phyloP scores from a whole-genome alignment of 495 filamentous ascomycete species.

The Lasiosphaeria ovina region DNA sequence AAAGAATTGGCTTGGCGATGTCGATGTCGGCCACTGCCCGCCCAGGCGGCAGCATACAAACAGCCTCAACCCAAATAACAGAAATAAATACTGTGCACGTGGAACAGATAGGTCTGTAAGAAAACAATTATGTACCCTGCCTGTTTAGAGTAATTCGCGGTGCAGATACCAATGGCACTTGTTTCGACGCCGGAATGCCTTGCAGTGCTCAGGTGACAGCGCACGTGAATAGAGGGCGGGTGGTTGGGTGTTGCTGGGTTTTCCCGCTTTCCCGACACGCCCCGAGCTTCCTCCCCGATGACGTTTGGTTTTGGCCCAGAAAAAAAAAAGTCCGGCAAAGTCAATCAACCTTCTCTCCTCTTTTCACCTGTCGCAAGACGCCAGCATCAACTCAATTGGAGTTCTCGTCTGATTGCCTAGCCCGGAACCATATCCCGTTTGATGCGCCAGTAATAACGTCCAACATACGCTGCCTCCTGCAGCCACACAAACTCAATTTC shows the following conservation, averaged over 20 bases:
- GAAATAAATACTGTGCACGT: no score
- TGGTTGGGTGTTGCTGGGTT: background rate
- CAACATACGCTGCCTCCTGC: background rate
- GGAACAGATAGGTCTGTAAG: no score
- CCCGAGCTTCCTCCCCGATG: conserved; percentile 10
- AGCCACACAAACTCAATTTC: background rate
- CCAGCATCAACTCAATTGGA: conserved; percentile 11
- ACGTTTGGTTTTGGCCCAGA: conserved; percentile 9
- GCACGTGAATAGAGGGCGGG: background rate
- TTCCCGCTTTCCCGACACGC: background rate
- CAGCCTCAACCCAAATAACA: no score
- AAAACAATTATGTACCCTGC: background rate
- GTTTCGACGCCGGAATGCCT: background rate
- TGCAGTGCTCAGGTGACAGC: background rate
- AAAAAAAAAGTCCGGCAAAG: conserved; percentile 15
- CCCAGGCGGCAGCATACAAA: no score
- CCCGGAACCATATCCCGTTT: conserved; percentile 2
- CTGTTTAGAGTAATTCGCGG: background rate
- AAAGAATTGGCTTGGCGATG: no score
- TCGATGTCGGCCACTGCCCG: no score
- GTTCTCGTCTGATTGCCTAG: conserved; percentile 7
- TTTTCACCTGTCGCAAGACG: conserved; percentile 4
- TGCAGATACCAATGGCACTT: background rate
- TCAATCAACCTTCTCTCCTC: background rate
- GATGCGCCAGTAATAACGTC: conserved; percentile 1